Evolutionary conservation across 2,329 filamentous ascomycete species (phyloP).

Genomic region (Trichophyton benhamiae): DNA sequence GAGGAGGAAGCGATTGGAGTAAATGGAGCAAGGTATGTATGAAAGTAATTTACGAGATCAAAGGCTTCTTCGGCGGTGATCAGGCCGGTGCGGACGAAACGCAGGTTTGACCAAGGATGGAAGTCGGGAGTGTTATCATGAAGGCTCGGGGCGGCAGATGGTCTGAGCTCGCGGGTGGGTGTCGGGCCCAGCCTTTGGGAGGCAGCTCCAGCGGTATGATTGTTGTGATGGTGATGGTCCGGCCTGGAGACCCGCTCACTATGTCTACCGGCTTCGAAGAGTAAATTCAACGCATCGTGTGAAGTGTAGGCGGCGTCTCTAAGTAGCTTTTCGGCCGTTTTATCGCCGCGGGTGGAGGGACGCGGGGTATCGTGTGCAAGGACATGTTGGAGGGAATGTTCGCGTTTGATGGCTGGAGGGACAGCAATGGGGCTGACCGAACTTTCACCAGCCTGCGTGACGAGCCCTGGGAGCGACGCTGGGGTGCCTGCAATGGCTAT

Average conservation of each 20-base stretch:
- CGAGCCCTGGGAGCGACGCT: background rate
- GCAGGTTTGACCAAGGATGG: conserved; percentile 67
- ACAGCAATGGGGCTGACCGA: background rate
- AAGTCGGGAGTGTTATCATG: conserved; percentile 42
- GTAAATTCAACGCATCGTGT: conserved; percentile 14
- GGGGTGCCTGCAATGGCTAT: conserved; percentile 3
- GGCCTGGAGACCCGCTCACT: conserved; percentile 11
- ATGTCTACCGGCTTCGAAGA: conserved; percentile 16
- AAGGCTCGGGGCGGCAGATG: conserved; percentile 10
- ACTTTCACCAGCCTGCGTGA: background rate
- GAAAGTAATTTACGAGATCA: conserved; percentile 82
- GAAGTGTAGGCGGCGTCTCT: conserved; percentile 15
- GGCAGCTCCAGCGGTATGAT: background rate
- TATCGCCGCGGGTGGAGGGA: background rate
- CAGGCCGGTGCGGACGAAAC: conserved; percentile 82
- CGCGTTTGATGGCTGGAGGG: conserved; percentile 1
- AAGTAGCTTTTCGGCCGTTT: conserved; percentile 13
- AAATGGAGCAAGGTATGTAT: conserved; percentile 68
- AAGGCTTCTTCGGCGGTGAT: conserved; percentile 80
- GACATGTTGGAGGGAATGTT: background rate
- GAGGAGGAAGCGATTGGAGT: conserved; percentile 81
- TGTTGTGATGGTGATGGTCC: background rate
- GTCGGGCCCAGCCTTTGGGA: conserved; percentile 2
- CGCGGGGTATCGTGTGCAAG: background rate
- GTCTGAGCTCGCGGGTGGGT: conserved; percentile 3